Conservation (phyloP, 2,329 filamentous ascomycete species). For the Aschersonia sp. region DNA sequence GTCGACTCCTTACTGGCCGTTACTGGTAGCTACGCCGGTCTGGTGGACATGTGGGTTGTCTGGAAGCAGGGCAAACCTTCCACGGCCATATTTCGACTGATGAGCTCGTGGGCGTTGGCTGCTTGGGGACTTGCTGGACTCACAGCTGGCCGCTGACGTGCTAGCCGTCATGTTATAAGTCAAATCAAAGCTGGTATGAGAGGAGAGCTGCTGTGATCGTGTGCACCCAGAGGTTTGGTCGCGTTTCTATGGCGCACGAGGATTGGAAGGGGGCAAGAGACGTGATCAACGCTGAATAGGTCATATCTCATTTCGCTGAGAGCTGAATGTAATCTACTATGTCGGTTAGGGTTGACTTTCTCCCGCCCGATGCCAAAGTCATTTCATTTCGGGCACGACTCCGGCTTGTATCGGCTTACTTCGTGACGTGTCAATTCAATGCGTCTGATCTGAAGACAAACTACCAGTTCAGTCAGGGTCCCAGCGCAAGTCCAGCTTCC, state of each 20-base stretch:
- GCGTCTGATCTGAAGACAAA: neutral
- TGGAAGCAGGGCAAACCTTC: slow-evolving; percentile 5
- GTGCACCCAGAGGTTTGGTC: neutral
- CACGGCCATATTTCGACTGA: slow-evolving; percentile 4
- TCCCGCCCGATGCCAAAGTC: neutral
- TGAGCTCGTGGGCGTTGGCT: slow-evolving; percentile 3
- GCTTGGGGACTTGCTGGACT: slow-evolving; percentile 4
- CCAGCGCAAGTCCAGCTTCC: neutral
- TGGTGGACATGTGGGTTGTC: slow-evolving; percentile 5
- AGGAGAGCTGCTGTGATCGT: neutral
- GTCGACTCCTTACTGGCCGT: slow-evolving; percentile 3
- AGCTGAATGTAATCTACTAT: neutral
- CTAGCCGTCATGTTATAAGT: neutral
- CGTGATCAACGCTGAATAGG: neutral
- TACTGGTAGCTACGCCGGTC: slow-evolving; percentile 4
- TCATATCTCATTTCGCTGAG: neutral
- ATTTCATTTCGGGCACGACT: neutral
- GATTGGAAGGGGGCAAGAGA: neutral
- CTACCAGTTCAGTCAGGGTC: neutral
- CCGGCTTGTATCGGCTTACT: neutral
- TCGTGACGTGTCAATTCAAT: neutral
- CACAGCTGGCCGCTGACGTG: slow-evolving; percentile 2
- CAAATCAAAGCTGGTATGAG: neutral
- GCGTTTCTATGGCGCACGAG: neutral
- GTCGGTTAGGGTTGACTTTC: neutral